These are phyloP conservation scores for Ophiostoma quercus DNA, from an alignment of 2,329 filamentous ascomycete species.

Conservation along the genomic window DNA sequence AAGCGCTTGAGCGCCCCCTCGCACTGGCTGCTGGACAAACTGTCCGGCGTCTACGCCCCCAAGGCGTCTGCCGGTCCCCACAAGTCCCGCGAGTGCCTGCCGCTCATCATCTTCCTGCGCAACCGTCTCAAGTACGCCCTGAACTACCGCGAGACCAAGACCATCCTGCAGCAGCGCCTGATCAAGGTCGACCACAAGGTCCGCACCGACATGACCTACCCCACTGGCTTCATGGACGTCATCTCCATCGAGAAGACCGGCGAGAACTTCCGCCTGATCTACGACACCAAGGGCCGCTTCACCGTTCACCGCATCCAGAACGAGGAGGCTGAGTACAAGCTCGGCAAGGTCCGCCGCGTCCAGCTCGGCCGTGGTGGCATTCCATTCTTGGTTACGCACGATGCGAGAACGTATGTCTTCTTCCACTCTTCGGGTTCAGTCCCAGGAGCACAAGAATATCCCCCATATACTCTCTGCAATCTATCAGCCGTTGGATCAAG, in stretches of 20 bases:
- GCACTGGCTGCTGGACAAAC: conserved; percentile 99
- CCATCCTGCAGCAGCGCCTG: conserved; percentile 98
- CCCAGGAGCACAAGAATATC: conserved; percentile 3
- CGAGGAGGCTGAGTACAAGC: conserved; percentile 99
- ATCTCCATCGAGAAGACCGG: conserved; percentile 99
- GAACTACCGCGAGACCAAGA: conserved; percentile 94
- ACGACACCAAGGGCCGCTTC: conserved; percentile 99
- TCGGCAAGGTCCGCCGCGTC: conserved; percentile 99
- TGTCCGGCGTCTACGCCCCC: conserved; percentile 82
- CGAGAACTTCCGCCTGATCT: conserved; percentile 99
- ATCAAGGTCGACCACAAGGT: conserved; percentile 99
- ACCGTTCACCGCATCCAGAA: conserved; percentile 98
- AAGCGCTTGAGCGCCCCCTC: conserved; percentile 98
- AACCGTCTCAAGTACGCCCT: conserved; percentile 98
- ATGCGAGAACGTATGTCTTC: conserved; percentile 99
- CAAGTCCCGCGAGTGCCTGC: conserved; percentile 99
- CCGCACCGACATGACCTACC: conserved; percentile 97
- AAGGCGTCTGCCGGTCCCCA: conserved; percentile 79
- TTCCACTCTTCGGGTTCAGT: conserved; percentile 13
- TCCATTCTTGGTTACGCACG: conserved; percentile 99
- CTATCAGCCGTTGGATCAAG: conserved; percentile 99
- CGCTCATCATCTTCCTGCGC: conserved; percentile 96
- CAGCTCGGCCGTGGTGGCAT: conserved; percentile 99
- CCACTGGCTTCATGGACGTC: conserved; percentile 98
- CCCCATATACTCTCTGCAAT: conserved; percentile 54